Evolutionary conservation across 495 filamentous ascomycete genomes (phyloP).

Genomic region (Haplographium delicatum): DNA sequence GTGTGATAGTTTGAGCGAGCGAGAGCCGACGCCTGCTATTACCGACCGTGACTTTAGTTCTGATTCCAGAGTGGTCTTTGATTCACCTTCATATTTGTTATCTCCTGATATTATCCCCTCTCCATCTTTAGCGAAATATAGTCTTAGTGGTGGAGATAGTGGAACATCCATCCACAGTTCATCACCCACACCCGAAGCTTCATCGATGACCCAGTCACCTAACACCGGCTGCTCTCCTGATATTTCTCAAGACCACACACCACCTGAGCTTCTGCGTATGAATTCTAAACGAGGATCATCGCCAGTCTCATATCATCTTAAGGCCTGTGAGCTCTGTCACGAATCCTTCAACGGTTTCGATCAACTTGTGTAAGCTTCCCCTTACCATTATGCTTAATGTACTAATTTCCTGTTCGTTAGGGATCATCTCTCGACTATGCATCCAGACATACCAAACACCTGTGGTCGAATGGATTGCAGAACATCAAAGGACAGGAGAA

Average conservation of each 20-base stretch:
- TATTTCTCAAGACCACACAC: not conserved
- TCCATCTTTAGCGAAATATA: not conserved
- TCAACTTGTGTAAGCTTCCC: constrained; percentile 8
- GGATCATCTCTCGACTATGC: not conserved
- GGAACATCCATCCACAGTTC: not conserved
- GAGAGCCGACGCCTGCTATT: constrained; percentile 2
- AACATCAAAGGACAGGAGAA: not conserved
- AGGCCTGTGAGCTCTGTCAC: constrained; percentile 5
- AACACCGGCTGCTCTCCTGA: not conserved
- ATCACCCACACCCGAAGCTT: not conserved
- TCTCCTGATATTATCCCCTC: not conserved
- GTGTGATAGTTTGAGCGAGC: constrained; percentile 8
- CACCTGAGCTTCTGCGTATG: not conserved
- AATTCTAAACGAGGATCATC: not conserved
- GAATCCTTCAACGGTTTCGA: constrained; percentile 4
- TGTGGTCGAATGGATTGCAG: not conserved
- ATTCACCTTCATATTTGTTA: constrained; percentile 11
- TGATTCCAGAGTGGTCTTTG: constrained; percentile 6
- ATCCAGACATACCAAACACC: not conserved
- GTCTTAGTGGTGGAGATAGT: not conserved
- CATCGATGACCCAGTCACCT: not conserved
- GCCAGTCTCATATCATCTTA: not conserved
- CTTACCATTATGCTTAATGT: not conserved
- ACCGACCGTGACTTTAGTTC: constrained; percentile 7
- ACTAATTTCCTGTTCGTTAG: not conserved